Conservation (phyloP, 129 eudicot genomes). For the Arctium lappa region DNA sequence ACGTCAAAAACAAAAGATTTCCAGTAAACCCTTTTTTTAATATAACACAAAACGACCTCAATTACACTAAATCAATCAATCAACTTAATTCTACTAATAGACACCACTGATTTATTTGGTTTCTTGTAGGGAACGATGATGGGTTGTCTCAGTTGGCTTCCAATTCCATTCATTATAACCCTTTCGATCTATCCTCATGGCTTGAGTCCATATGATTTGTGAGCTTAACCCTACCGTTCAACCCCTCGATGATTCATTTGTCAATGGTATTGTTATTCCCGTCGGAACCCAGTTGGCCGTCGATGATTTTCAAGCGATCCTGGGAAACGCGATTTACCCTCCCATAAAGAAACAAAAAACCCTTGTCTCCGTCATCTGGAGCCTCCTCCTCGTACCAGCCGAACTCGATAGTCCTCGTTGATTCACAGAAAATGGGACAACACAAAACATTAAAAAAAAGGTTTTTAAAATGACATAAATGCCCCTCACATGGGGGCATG, state of each 20-base stretch:
- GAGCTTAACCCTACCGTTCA: slow-evolving; percentile 37
- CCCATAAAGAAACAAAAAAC: slow-evolving; percentile 38
- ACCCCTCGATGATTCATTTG: slow-evolving; percentile 11
- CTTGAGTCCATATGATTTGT: slow-evolving; percentile 54
- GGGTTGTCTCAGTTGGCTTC: slow-evolving; percentile 45
- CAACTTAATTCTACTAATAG: too few relatives aligned
- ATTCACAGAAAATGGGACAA: slow-evolving; percentile 67
- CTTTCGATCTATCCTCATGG: slow-evolving; percentile 68
- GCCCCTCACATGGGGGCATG: too few relatives aligned
- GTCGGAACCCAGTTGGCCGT: neutral
- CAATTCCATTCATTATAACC: slow-evolving; percentile 55
- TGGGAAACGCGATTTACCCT: slow-evolving; percentile 58
- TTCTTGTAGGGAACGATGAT: slow-evolving; percentile 41
- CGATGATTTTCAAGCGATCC: slow-evolving; percentile 49
- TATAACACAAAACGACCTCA: neutral
- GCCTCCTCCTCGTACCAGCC: slow-evolving; percentile 9
- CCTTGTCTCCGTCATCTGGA: neutral
- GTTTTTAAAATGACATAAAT: too few relatives aligned
- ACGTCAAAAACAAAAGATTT: neutral
- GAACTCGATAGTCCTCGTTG: slow-evolving; percentile 48
- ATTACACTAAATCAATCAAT: too few relatives aligned
- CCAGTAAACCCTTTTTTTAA: neutral
- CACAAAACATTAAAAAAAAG: too few relatives aligned
- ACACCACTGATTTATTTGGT: too few relatives aligned
- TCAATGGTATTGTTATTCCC: neutral